Percentiles rank a stretch among this genome's conserved stretches.
These are phyloP conservation scores for Vaccinium darrowii DNA, from an alignment of 148 eudicot genomes.

Conservation along the genomic window DNA sequence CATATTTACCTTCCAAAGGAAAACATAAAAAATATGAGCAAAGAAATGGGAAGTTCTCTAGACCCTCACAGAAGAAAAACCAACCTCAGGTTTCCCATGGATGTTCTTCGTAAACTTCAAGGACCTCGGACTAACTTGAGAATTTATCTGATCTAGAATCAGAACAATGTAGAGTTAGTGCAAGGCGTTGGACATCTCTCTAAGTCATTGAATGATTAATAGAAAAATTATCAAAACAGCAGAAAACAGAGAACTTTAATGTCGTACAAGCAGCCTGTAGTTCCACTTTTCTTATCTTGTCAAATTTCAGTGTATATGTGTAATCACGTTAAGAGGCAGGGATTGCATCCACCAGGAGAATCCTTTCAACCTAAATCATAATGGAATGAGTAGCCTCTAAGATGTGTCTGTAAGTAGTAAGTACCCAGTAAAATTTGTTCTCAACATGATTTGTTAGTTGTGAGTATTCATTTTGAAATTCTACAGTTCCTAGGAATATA, in stretches of 20 bases:
- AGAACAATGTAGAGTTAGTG: constrained; percentile 22
- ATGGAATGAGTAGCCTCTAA: background rate
- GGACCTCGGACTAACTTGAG: constrained; percentile 54
- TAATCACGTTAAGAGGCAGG: constrained; percentile 1
- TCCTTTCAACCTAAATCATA: background rate
- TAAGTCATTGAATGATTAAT: background rate
- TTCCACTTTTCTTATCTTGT: background rate
- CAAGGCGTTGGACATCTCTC: background rate
- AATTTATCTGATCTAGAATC: constrained; percentile 71
- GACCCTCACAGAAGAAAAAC: background rate
- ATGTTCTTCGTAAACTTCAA: constrained; percentile 68
- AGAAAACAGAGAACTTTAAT: background rate
- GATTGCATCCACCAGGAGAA: background rate
- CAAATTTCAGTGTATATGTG: too few relatives aligned
- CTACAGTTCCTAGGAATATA: background rate
- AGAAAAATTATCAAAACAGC: background rate
- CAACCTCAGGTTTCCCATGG: constrained; percentile 91
- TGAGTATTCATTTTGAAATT: background rate
- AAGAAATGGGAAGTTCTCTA: background rate
- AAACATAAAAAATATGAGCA: background rate
- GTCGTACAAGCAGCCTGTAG: background rate
- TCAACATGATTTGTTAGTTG: background rate
- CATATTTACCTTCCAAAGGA: background rate
- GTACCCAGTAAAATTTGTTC: background rate
- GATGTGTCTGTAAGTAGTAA: background rate